phyloP scores from a whole-genome alignment of 345 rosid genomes.

The Viola odorata region DNA sequence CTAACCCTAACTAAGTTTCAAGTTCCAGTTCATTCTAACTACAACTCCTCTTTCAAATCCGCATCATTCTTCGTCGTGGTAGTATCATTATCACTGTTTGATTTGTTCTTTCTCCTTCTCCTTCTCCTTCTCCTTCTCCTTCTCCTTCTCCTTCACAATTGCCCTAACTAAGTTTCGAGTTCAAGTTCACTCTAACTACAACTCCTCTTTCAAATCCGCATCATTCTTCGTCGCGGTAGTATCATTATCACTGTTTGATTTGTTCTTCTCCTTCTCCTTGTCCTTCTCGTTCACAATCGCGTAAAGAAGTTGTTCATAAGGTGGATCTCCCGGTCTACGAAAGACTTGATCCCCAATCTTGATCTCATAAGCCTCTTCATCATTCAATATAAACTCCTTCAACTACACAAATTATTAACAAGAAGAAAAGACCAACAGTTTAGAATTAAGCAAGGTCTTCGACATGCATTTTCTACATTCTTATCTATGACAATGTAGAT shows the following conservation, averaged over 20 bases:
- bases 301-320: slow-evolving; percentile 54
- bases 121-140: slow-evolving; percentile 23
- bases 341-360: slow-evolving; percentile 73
- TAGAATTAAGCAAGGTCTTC: background rate
- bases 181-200: slow-evolving; percentile 23
- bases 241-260: background rate
- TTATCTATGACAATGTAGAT: too few species aligned
- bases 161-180: background rate
- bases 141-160: too few species aligned
- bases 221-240: slow-evolving; percentile 11
- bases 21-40: slow-evolving; percentile 20
- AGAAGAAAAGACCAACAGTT: background rate
- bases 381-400: slow-evolving; percentile 69
- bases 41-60: slow-evolving; percentile 51
- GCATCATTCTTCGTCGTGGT: slow-evolving; percentile 12
- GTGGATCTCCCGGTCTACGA: slow-evolving; percentile 80
- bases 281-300: slow-evolving; percentile 31
- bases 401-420: slow-evolving; percentile 34
- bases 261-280: background rate
- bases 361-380: slow-evolving; percentile 76
- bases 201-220: slow-evolving; percentile 43
- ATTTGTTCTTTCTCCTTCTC: too few species aligned
- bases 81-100: slow-evolving; percentile 1
- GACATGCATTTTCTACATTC: too few species aligned
- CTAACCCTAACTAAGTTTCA: too few species aligned